Percentiles rank a stretch among this genome's conserved stretches.
phyloP scores from a whole-genome alignment of 257 asterid species.

The Henckelia pumila region DNA sequence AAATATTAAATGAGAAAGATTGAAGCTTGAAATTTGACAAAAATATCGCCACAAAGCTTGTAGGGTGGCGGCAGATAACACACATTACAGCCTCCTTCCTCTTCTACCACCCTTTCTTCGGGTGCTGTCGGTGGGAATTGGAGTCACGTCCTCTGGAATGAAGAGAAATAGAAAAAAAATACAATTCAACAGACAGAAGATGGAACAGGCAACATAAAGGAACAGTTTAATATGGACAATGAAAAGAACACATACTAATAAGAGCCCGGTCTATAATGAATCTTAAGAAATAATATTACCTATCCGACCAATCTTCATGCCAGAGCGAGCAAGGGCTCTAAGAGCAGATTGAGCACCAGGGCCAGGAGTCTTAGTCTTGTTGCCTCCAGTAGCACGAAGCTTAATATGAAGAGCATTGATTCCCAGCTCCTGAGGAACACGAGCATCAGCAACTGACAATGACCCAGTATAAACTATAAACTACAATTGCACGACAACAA shows the following conservation, averaged over 20 bases:
- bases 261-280: neutral
- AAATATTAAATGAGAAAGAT: slow-evolving; percentile 18
- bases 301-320: slow-evolving; percentile 95
- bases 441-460: slow-evolving; percentile 8
- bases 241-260: neutral
- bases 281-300: slow-evolving; percentile 35
- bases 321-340: slow-evolving; percentile 91
- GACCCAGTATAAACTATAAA: neutral
- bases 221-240: neutral
- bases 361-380: slow-evolving; percentile 94
- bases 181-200: neutral
- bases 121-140: slow-evolving; percentile 72
- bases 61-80: neutral
- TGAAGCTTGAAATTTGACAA: slow-evolving; percentile 20
- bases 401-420: slow-evolving; percentile 81
- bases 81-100: slow-evolving; percentile 61
- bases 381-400: slow-evolving; percentile 97
- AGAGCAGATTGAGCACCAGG: slow-evolving; percentile 98
- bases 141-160: slow-evolving; percentile 76
- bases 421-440: slow-evolving; percentile 67
- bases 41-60: slow-evolving; percentile 20
- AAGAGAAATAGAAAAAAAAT: neutral
- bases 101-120: slow-evolving; percentile 73
- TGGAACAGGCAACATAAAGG: neutral
- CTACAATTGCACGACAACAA: neutral